Evolutionary conservation across 2,329 filamentous ascomycete genomes (phyloP).

Genomic region (Penicillium brevicompactum): DNA sequence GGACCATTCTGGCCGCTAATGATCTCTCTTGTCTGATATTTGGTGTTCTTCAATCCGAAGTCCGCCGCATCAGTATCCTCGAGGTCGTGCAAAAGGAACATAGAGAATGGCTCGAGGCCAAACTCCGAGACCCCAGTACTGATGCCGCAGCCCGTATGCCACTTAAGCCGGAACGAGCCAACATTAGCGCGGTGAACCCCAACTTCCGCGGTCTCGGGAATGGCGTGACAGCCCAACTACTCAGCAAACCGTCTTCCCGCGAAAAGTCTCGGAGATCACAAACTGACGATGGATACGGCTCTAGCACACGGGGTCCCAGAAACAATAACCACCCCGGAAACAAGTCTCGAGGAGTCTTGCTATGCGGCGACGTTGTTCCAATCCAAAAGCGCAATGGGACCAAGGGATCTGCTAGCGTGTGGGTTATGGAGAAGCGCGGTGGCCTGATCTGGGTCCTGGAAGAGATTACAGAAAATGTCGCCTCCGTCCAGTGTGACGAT

Average conservation of each 20-base stretch:
- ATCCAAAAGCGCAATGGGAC: constrained; percentile 94
- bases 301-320: constrained; percentile 54
- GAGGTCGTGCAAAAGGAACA: constrained; percentile 92
- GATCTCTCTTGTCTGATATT: constrained; percentile 97
- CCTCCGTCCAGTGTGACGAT: constrained; percentile 73
- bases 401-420: constrained; percentile 89
- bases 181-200: constrained; percentile 36
- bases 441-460: constrained; percentile 97
- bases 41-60: constrained; percentile 95
- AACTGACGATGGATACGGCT: constrained; percentile 60
- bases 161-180: constrained; percentile 38
- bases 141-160: constrained; percentile 45
- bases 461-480: constrained; percentile 94
- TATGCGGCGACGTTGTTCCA: constrained; percentile 97
- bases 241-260: constrained; percentile 76
- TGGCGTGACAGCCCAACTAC: constrained; percentile 82
- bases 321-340: constrained; percentile 67
- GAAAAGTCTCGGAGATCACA: constrained; percentile 53
- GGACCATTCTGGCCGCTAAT: constrained; percentile 95
- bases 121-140: constrained; percentile 67
- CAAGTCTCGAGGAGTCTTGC: constrained; percentile 82
- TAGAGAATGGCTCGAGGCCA: constrained; percentile 84
- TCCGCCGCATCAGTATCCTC: constrained; percentile 90
- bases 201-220: constrained; percentile 66
- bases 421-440: constrained; percentile 96